These are phyloP conservation scores for Dictyostelium capitatum DNA, from an alignment of 78 protist species.

Conservation along the genomic window DNA sequence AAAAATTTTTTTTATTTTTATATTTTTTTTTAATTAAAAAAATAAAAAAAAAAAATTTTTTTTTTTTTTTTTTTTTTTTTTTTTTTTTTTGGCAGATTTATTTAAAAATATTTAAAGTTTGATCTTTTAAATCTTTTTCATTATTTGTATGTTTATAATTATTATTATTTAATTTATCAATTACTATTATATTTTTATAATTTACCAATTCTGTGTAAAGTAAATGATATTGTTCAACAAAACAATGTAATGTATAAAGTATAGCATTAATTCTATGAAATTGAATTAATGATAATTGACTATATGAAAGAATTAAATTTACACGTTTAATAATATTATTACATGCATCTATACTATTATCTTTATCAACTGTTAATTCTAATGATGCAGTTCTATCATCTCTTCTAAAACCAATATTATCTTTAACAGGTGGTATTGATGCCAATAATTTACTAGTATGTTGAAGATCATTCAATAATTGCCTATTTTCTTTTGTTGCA, in stretches of 20 bases:
- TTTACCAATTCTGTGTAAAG: background rate
- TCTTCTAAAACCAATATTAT: background rate
- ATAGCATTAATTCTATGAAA: conserved; percentile 12
- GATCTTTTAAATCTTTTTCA: background rate
- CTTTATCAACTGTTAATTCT: background rate
- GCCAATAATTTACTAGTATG: background rate
- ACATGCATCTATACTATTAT: background rate
- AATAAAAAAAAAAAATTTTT: no score
- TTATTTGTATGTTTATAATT: background rate
- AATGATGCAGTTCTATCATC: background rate
- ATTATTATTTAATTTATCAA: background rate
- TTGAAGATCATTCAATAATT: background rate
- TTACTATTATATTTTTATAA: background rate
- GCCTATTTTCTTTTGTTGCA: background rate
- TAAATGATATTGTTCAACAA: background rate
- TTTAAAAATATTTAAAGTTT: background rate
- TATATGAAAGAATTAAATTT: background rate
- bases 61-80: no score
- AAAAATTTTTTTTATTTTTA: no score
- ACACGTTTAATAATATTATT: background rate
- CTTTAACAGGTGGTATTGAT: background rate
- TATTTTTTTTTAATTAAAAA: no score
- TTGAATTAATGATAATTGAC: background rate
- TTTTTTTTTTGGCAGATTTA: no score
- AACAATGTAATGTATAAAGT: background rate